Evolutionary conservation across 805 yeast genomes (phyloP).

Genomic region (Jamesozyma spencerorum): DNA sequence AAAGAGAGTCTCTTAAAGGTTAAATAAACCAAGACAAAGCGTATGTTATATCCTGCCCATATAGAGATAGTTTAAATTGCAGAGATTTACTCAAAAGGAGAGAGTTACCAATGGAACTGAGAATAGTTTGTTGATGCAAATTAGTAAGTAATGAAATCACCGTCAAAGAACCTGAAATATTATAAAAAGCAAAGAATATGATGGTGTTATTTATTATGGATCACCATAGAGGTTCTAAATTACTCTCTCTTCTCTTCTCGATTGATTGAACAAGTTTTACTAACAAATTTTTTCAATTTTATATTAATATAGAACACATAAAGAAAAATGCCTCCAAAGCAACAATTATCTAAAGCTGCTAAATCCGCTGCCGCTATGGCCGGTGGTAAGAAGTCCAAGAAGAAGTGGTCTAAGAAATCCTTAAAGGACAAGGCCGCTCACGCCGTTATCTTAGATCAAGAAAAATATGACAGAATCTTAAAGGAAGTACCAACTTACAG

Average conservation of each 20-base stretch:
- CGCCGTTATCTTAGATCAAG: constrained; percentile 94
- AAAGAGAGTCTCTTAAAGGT: background rate
- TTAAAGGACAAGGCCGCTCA: constrained; percentile 99
- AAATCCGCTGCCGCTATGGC: constrained; percentile 99
- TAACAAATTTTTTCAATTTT: background rate
- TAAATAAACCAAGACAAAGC: constrained; percentile 11
- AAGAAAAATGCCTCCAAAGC: constrained; percentile 90
- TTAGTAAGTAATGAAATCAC: no score
- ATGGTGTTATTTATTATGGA: no score
- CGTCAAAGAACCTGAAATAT: no score
- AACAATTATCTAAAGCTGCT: constrained; percentile 98
- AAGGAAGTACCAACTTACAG: constrained; percentile 99
- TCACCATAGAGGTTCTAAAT: no score
- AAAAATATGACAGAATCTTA: constrained; percentile 96
- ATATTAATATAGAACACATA: constrained; percentile 7
- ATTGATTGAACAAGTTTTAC: background rate
- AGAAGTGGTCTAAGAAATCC: constrained; percentile 99
- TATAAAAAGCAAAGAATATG: no score
- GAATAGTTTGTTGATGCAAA: no score
- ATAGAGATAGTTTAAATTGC: background rate
- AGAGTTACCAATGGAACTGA: no score
- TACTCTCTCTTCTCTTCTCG: no score
- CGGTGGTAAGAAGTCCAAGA: constrained; percentile 99
- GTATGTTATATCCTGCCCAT: constrained; percentile 6
- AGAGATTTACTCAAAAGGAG: no score